Percentiles rank a stretch among this genome's conserved stretches.
Evolutionary conservation across 2,329 filamentous ascomycete genomes (phyloP).

Genomic region (Gremmenia infestans): DNA sequence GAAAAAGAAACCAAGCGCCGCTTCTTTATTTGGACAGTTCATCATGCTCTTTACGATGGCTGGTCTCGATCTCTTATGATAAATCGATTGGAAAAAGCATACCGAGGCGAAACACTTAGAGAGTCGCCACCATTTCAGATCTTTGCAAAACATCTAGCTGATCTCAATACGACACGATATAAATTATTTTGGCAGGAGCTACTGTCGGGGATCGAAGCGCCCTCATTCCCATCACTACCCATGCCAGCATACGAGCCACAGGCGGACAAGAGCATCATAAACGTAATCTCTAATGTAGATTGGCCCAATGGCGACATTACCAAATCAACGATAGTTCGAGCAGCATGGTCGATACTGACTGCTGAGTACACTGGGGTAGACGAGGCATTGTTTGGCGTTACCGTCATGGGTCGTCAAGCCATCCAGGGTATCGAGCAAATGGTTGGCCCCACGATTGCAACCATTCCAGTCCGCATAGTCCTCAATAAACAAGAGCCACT

Average conservation of each 20-base stretch:
- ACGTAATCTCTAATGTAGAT: not conserved
- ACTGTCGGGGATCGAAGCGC: not conserved
- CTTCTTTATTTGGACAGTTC: not conserved
- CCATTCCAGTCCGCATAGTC: not conserved
- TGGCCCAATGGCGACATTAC: not conserved
- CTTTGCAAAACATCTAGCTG: not conserved
- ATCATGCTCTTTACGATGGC: not conserved
- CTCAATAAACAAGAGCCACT: too few species aligned
- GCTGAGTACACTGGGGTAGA: not conserved
- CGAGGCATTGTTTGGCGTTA: not conserved
- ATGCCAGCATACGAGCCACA: not conserved
- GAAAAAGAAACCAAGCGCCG: too few species aligned
- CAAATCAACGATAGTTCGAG: not conserved
- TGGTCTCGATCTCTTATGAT: not conserved
- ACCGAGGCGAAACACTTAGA: not conserved
- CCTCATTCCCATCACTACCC: not conserved
- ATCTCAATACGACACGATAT: not conserved
- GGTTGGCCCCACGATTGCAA: not conserved
- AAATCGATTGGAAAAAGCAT: slow-evolving; percentile 18
- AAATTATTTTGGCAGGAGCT: not conserved
- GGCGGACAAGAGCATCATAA: not conserved
- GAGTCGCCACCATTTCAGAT: slow-evolving; percentile 21
- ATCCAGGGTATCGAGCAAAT: not conserved
- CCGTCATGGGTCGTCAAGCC: not conserved
- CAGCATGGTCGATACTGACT: not conserved